Evolutionary conservation across 257 asterid genomes (phyloP).

Genomic region (Orobanche coerulescens): DNA sequence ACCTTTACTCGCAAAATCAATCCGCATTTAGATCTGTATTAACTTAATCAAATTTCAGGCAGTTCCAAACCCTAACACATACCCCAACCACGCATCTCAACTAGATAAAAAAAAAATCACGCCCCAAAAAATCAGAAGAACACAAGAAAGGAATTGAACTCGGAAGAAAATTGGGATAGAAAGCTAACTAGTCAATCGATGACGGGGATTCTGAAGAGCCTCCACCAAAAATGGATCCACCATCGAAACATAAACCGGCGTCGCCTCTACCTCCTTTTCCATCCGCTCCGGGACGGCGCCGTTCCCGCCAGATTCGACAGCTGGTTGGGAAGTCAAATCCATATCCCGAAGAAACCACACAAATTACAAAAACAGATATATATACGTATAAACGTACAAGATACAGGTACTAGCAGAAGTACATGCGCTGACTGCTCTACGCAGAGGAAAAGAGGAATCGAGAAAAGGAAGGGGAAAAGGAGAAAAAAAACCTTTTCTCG

Average conservation of each 20-base stretch:
- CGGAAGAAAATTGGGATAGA: not conserved
- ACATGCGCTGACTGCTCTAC: conserved; percentile 22
- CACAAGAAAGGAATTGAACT: conserved; percentile 6
- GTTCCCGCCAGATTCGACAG: conserved; percentile 23
- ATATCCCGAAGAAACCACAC: conserved; percentile 18
- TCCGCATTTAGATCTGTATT: conserved; percentile 21
- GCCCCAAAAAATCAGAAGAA: not conserved
- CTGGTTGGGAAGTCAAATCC: conserved; percentile 36
- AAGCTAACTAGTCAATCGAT: conserved; percentile 77
- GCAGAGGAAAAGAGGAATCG: conserved; percentile 21
- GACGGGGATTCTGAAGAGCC: conserved; percentile 99
- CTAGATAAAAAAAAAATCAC: not conserved
- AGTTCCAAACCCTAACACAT: conserved; percentile 11
- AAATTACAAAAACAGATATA: not conserved
- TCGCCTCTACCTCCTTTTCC: conserved; percentile 23
- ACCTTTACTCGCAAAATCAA: conserved; percentile 12
- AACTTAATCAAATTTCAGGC: conserved; percentile 13
- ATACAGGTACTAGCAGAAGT: conserved; percentile 8
- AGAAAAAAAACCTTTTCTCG: conserved; percentile 32
- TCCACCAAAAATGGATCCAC: conserved; percentile 93
- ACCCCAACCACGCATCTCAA: conserved; percentile 7
- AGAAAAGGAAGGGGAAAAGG: too few species aligned
- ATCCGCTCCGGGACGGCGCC: conserved; percentile 26
- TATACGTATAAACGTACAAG: conserved; percentile 16
- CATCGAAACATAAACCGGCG: conserved; percentile 41